A percentile compares a stretch with the other conserved stretches of the same genome.
Evolutionary conservation across 1,284 basidiomycete species (phyloP).

Genomic region (Rhodotorula sp.): DNA sequence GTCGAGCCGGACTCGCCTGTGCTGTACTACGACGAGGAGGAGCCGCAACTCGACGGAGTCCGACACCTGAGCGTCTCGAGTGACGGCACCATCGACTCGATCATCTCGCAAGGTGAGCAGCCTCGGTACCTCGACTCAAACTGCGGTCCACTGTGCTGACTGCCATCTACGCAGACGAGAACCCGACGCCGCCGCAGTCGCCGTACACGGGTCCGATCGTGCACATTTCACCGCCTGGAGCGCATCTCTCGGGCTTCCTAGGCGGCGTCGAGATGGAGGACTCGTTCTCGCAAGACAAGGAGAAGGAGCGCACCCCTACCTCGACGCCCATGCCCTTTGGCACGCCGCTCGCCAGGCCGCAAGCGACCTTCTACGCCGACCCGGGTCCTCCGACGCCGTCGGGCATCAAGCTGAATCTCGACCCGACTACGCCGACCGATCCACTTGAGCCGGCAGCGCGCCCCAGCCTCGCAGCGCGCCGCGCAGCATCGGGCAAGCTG

Average conservation of each 20-base stretch:
- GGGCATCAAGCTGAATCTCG: slow-evolving; percentile 3
- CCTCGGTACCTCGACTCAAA: background rate
- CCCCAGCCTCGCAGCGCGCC: slow-evolving; percentile 29
- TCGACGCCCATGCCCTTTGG: background rate
- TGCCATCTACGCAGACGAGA: slow-evolving; percentile 19
- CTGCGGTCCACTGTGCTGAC: background rate
- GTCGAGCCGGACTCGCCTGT: slow-evolving; percentile 33
- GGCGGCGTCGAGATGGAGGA: slow-evolving; percentile 9
- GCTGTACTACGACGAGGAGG: slow-evolving; percentile 22
- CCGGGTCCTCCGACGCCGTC: background rate
- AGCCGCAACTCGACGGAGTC: slow-evolving; percentile 26
- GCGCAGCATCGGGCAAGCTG: slow-evolving; percentile 32
- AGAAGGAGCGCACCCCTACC: background rate
- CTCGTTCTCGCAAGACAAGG: background rate
- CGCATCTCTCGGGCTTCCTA: slow-evolving; percentile 5
- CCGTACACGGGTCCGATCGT: slow-evolving; percentile 4
- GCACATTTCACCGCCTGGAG: slow-evolving; percentile 26
- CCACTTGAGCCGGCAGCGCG: background rate
- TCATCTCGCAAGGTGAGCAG: slow-evolving; percentile 18
- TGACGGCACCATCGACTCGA: slow-evolving; percentile 34
- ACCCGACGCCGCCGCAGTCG: slow-evolving; percentile 36
- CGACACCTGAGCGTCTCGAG: slow-evolving; percentile 36
- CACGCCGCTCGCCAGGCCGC: background rate
- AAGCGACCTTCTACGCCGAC: slow-evolving; percentile 8
- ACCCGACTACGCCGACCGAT: background rate